These are phyloP conservation scores for Aegle marmelos DNA, from an alignment of 345 rosid genomes.

Conservation along the genomic window DNA sequence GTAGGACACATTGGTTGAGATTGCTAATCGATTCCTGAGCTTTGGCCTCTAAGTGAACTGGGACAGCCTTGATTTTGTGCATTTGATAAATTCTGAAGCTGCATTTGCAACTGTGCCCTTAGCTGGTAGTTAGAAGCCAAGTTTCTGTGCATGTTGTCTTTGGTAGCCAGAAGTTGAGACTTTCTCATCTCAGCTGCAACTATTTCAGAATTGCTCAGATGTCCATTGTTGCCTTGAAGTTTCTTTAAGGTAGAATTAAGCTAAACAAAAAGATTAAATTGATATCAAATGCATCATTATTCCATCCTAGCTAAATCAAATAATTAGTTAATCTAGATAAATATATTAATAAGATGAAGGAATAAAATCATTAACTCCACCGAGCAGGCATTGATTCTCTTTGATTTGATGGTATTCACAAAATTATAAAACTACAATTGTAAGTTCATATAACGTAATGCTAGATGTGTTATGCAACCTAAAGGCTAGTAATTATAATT, in stretches of 20 bases:
- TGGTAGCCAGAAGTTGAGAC: conserved; percentile 29
- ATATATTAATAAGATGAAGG: too few species aligned
- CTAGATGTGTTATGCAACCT: too few species aligned
- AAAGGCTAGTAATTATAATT: too few species aligned
- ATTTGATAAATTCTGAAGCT: conserved; percentile 17
- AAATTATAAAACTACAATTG: too few species aligned
- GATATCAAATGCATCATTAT: neutral
- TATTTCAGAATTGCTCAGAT: conserved; percentile 27
- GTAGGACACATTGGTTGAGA: too few species aligned
- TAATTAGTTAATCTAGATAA: too few species aligned
- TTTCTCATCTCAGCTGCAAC: conserved; percentile 41
- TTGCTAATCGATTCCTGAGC: neutral
- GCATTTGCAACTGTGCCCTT: conserved; percentile 34
- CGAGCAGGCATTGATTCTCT: too few species aligned
- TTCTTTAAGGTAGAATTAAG: conserved; percentile 24
- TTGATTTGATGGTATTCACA: too few species aligned
- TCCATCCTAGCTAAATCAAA: neutral
- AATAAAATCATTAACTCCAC: too few species aligned
- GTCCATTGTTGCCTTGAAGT: conserved; percentile 39
- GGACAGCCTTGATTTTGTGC: conserved; percentile 2
- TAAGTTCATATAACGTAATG: too few species aligned
- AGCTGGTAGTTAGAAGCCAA: conserved; percentile 28
- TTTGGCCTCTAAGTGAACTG: neutral
- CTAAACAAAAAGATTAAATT: conserved; percentile 16
- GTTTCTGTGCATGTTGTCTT: conserved; percentile 24